phyloP scores from a whole-genome alignment of 768 basidiomycete genomes.

The Lactarius deliciosus region DNA sequence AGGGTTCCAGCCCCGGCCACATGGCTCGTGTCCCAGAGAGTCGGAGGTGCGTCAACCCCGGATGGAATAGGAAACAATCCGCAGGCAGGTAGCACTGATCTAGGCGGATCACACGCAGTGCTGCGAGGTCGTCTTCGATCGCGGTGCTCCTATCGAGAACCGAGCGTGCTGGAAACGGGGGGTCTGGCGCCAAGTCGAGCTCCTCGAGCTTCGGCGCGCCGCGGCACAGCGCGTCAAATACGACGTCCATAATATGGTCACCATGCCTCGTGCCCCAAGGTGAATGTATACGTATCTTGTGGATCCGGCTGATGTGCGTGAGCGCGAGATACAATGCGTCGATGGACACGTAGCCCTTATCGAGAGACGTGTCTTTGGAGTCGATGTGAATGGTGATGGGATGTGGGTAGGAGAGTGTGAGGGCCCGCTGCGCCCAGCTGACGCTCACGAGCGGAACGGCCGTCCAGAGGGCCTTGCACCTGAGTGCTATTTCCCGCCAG shows the following conservation, averaged over 20 bases:
- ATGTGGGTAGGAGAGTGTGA: slow-evolving; percentile 22
- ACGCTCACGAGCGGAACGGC: slow-evolving; percentile 20
- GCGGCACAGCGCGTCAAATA: slow-evolving; percentile 7
- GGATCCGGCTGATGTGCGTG: slow-evolving; percentile 7
- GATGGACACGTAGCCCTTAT: slow-evolving; percentile 22
- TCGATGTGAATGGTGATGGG: slow-evolving; percentile 20
- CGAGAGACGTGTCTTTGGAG: slow-evolving; percentile 18
- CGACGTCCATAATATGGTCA: slow-evolving; percentile 16
- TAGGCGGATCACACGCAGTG: slow-evolving; percentile 14
- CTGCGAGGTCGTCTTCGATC: neutral
- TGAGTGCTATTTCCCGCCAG: slow-evolving; percentile 25
- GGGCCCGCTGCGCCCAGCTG: slow-evolving; percentile 17
- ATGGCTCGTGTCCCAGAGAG: slow-evolving; percentile 4
- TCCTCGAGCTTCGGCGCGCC: slow-evolving; percentile 23
- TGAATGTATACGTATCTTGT: slow-evolving; percentile 12
- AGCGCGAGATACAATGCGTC: slow-evolving; percentile 16
- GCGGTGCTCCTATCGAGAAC: neutral
- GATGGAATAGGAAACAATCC: slow-evolving; percentile 10
- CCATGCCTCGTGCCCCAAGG: slow-evolving; percentile 26
- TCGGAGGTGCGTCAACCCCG: slow-evolving; percentile 14
- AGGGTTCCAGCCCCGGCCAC: slow-evolving; percentile 14
- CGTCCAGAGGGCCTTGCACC: slow-evolving; percentile 24
- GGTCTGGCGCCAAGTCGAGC: slow-evolving; percentile 17
- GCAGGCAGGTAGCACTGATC: slow-evolving; percentile 9
- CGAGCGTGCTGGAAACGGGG: slow-evolving; percentile 6